phyloP scores from a whole-genome alignment of 2,329 filamentous ascomycete species.

The Xylaria sp. region DNA sequence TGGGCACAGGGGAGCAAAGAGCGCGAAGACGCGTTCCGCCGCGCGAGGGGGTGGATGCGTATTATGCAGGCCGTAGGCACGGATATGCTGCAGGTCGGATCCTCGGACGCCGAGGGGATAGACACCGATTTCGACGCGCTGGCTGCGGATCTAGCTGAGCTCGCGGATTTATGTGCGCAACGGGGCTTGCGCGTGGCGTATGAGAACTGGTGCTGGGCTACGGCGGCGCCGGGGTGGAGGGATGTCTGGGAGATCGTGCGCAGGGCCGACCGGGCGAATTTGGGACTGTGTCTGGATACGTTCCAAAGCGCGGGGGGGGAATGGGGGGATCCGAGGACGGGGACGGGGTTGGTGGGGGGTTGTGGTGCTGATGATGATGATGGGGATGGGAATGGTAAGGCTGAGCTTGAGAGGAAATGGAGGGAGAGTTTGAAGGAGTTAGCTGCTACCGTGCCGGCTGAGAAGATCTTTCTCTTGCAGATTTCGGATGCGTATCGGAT shows the following conservation, averaged over 20 bases:
- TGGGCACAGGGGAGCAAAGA: slow-evolving; percentile 70
- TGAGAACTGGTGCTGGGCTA: slow-evolving; percentile 87
- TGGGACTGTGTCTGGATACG: slow-evolving; percentile 81
- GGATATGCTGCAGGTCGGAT: slow-evolving; percentile 75
- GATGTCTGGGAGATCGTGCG: slow-evolving; percentile 76
- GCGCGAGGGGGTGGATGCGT: slow-evolving; percentile 73
- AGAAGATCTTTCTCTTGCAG: slow-evolving; percentile 80
- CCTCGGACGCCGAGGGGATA: slow-evolving; percentile 71
- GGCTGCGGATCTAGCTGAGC: slow-evolving; percentile 69
- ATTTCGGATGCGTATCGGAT: slow-evolving; percentile 79
- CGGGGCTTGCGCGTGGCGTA: slow-evolving; percentile 74
- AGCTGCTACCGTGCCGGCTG: slow-evolving; percentile 65
- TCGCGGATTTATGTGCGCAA: slow-evolving; percentile 70
- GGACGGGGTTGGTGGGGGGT: slow-evolving; percentile 66
- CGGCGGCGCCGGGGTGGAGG: slow-evolving; percentile 74
- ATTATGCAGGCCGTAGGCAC: slow-evolving; percentile 78
- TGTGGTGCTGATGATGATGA: slow-evolving; percentile 23
- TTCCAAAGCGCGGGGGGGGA: slow-evolving; percentile 80
- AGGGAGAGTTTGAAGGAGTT: slow-evolving; percentile 67
- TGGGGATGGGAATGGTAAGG: slow-evolving; percentile 34
- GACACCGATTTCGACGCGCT: slow-evolving; percentile 61
- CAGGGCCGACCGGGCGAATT: slow-evolving; percentile 70
- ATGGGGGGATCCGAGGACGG: slow-evolving; percentile 76
- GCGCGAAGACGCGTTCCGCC: slow-evolving; percentile 69
- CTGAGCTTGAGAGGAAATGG: slow-evolving; percentile 63